Base-by-base conservation (phyloP, 2,329 filamentous ascomycete species). In the Raffaelea albimanens region DNA sequence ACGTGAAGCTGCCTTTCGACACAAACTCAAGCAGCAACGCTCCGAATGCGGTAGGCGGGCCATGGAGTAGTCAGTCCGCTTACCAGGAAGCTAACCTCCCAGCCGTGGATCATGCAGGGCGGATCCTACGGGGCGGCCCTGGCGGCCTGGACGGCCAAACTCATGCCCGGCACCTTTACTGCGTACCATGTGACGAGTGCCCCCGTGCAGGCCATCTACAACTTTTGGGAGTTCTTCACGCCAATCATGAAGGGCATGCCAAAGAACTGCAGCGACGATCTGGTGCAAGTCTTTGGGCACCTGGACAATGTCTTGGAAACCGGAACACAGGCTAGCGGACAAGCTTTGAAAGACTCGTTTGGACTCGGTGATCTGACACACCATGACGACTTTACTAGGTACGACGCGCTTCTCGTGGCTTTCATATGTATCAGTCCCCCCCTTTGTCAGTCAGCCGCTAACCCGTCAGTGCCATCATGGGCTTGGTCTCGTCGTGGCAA, bases 201-300 rank as follows among this genome's bases (percentile, higher is more conserved):
- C 0, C 72, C 74, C 0, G 75, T 80, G 1, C 61, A 81, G 54
- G 70, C 72, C 1, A 68, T 80, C 31, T 67, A 69, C 21, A 66
- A 81, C 58, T 79, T 72, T 56, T 81, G 75, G 75, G 64, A 72
- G 58, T 81, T 80, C 55, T 80, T 78, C 55, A 55, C 64, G 4
- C 75, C 75, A 0, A 66, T 80, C n/a, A 70, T 75, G 55, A 55
- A 73, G 29, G 76, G 75, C 8, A 79, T 80, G 73, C 69, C 77
- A 5, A 58, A 66, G 54, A 81, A 81, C 59, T 81, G 77, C 62
- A 77, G 71, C 57, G 63, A 56, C 3, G 75, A 79, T 55, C 61
- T 78, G 25, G 59, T 65, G 1, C 62, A 66, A 3, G 73, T 81
- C 18, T 64, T 78, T 34, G 66, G 74, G 9, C 62, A 80, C 53